phyloP scores from a whole-genome alignment of 805 yeast species.

The Helenozyma rhizophorensis region DNA sequence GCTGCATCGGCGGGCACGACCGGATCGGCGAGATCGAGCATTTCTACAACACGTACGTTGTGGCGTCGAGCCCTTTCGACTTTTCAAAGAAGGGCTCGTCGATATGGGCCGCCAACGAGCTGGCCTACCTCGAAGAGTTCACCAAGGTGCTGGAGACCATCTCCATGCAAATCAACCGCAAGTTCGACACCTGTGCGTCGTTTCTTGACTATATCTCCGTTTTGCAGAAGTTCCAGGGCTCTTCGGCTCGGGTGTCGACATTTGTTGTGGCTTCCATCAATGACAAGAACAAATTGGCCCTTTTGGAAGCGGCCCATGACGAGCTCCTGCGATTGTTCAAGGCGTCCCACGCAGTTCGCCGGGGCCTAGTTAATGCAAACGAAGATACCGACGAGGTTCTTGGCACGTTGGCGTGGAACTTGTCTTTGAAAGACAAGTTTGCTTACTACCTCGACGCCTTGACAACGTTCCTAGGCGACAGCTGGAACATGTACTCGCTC shows the following conservation, averaged over 20 bases:
- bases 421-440: conserved; percentile 15
- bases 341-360: neutral
- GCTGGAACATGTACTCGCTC: conserved; percentile 35
- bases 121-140: conserved; percentile 19
- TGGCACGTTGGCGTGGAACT: conserved; percentile 1
- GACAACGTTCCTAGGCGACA: conserved; percentile 24
- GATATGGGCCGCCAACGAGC: conserved; percentile 27
- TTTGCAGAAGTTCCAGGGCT: conserved; percentile 20
- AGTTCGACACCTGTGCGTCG: conserved; percentile 21
- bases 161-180: conserved; percentile 19
- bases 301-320: conserved; percentile 24
- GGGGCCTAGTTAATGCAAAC: neutral
- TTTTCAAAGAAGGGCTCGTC: conserved; percentile 27
- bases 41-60: conserved; percentile 26
- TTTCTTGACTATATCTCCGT: conserved; percentile 27
- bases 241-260: conserved; percentile 5
- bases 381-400: neutral
- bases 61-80: conserved; percentile 28
- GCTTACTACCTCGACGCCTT: conserved; percentile 22
- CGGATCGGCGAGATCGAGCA: conserved; percentile 18
- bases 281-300: conserved; percentile 32
- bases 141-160: conserved; percentile 20
- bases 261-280: conserved; percentile 21
- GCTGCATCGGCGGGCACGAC: conserved; percentile 13
- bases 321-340: conserved; percentile 17